Evolutionary conservation across 2,329 filamentous ascomycete species (phyloP), one percentile per base, ranked within the genome.

Genomic region (Albifimbria verrucaria): DNA sequence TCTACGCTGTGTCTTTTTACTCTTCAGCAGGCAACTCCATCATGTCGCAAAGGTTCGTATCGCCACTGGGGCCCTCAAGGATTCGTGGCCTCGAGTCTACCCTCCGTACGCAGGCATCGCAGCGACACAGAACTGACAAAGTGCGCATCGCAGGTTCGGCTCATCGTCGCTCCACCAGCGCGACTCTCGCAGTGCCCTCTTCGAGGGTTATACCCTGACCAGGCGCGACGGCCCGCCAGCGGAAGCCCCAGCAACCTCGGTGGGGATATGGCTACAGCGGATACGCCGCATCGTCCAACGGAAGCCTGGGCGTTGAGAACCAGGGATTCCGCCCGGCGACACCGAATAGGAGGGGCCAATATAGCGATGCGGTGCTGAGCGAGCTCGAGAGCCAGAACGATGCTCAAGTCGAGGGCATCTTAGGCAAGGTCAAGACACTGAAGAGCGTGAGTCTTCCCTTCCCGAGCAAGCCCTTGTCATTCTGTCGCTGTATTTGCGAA

Each of bases 361-460:
- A 97, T 71, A 93, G 88, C 67, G 88, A 95, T 64, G 89, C 92
- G 20, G 91, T 96, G 47, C 81, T 99, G 50, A 91, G 90, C 68
- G 92, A 96, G 74, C 81, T 99, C 55, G 94, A 99, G 77, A 93
- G 89, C 65, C 94, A 99, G 75, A 97, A 97, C 68, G 92, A 97
- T 62, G 80, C 85, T 54, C 88, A 97, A 64, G 87, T 97, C 11
- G 88, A 91, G 56, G 91, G 92, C n/a, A 92, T 97, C 66, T 81
- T 90, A 60, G 89, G 89, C 60, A 97, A 96, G 73, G 93, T 97
- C 55, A 86, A 82, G 76, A 85, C 92, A 76, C 69, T 97, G 63
- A 97, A 97, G 74, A 85, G 92, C 74, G 92, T 96, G 73, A 68
- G 88, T 79, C 60, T 45, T 48, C 12, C 43, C 22, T 49, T 48